Base-by-base conservation (phyloP, 495 filamentous ascomycete genomes). In the Lasiosphaeriaceae sp. region DNA sequence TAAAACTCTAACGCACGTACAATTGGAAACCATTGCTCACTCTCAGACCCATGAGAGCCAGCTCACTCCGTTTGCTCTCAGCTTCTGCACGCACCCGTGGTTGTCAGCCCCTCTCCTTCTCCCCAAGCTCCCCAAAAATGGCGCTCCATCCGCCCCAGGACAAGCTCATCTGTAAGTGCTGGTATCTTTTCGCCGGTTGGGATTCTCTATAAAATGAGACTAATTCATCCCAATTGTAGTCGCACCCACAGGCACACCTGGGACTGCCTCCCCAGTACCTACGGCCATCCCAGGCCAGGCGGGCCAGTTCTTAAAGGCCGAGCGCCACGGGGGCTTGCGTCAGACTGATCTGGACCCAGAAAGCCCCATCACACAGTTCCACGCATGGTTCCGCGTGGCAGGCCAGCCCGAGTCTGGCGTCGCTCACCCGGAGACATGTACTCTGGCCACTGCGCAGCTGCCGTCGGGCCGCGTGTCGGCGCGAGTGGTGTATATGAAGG, bases 401-500 rank as follows among this genome's bases (percentile, higher is more conserved):
- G 84, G 86, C 56, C 67, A 77, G 14, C 64, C 57, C 59, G 76
- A 52, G 29, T 63, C 65, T 14, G 68, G 76, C 16, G 81, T 91
- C 48, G 79, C 83, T 52, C 88, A 92, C 58, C 93, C 79, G 57
- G 92, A 90, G 81, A 87, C 79, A 29, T 84, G 85, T 58, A 87
- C 83, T 17, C 76, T 97, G 0, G 87, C 94, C 12, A 97, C 93
- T 7, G 91, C 94, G 1, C 75, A 76, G n/a, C 77, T 97, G 4
- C 94, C 92, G 19, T 89, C 85, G 0, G 94, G 94, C 52, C 84
- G 87, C 29, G 86, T 97, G 37, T 90, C 87, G 57, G 83, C 89
- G 11, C 89, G 94, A 47, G 80, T 87, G 57, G 90, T 98, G 52
- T 97, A 97, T 71, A 78, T 98, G 29, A 98, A 98, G 68, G 88